Conservation (phyloP, 352 stramenopile genomes). For the Sclerospora graminicola region DNA sequence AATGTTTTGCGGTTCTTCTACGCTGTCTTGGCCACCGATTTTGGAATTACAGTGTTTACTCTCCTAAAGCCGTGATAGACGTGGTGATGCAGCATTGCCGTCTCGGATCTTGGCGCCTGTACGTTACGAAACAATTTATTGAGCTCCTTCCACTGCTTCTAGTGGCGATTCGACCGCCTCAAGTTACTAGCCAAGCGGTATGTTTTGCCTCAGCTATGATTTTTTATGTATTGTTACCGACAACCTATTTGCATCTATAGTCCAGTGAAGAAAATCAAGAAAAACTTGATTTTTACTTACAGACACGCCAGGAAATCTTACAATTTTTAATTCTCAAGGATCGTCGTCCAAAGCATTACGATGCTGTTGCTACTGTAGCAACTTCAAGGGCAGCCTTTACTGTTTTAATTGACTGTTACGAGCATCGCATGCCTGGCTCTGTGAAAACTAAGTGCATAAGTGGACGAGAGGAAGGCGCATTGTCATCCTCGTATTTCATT, state of each 20-base stretch:
- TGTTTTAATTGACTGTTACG: conserved; percentile 73
- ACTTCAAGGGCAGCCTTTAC: conserved; percentile 48
- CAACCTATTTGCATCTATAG: conserved; percentile 13
- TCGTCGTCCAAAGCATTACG: conserved; percentile 37
- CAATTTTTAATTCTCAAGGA: conserved; percentile 45
- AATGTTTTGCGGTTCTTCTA: conserved; percentile 71
- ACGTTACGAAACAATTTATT: conserved; percentile 74
- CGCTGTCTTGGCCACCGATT: conserved; percentile 69
- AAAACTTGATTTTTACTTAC: conserved; percentile 54
- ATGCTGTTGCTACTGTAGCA: conserved; percentile 35
- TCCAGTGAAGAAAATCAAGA: conserved; percentile 30
- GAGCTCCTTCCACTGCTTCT: conserved; percentile 61
- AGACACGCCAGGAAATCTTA: conserved; percentile 40
- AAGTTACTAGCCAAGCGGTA: conserved; percentile 31
- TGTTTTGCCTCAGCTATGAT: conserved; percentile 1
- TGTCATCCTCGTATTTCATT: conserved; percentile 60
- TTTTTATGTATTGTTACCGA: neutral
- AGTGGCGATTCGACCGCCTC: conserved; percentile 51
- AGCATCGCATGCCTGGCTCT: conserved; percentile 30
- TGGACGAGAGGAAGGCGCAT: conserved; percentile 47
- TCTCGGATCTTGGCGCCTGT: conserved; percentile 51
- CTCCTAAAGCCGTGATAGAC: conserved; percentile 49
- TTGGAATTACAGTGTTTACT: conserved; percentile 76
- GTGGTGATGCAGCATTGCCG: conserved; percentile 65
- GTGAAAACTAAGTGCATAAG: conserved; percentile 8